phyloP scores from a whole-genome alignment of 257 asterid species.

The Buddleja alternifolia region DNA sequence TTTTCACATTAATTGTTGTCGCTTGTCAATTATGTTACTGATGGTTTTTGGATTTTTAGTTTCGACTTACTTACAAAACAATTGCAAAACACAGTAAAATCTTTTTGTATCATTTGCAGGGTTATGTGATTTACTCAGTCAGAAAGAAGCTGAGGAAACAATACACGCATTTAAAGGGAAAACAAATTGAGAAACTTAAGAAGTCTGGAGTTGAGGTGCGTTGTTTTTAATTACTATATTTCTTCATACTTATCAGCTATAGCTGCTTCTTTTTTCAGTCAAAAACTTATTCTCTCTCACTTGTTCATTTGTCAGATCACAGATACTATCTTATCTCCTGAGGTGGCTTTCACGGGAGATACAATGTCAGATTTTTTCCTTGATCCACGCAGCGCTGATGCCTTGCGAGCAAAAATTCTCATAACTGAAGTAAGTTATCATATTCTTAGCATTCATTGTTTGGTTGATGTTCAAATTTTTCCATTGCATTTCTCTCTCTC shows the following conservation, averaged over 20 bases:
- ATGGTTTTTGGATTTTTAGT: constrained; percentile 13
- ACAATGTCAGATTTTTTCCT: constrained; percentile 78
- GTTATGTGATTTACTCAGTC: constrained; percentile 89
- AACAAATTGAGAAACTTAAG: constrained; percentile 90
- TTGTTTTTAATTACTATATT: neutral
- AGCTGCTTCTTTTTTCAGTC: neutral
- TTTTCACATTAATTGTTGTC: constrained; percentile 13
- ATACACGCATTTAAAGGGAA: constrained; percentile 80
- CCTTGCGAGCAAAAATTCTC: constrained; percentile 91
- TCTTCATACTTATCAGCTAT: constrained; percentile 9
- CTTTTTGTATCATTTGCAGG: constrained; percentile 49
- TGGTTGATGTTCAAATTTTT: neutral
- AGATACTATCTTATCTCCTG: constrained; percentile 86
- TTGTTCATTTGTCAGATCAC: constrained; percentile 66
- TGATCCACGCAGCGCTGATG: constrained; percentile 90
- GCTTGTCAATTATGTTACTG: neutral
- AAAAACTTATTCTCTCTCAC: constrained; percentile 11
- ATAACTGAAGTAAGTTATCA: constrained; percentile 74
- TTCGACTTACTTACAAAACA: neutral
- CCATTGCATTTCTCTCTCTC: neutral
- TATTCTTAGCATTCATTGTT: constrained; percentile 1
- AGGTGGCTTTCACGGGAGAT: constrained; percentile 98
- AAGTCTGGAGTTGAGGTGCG: constrained; percentile 92
- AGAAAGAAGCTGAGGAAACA: constrained; percentile 93
- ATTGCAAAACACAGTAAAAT: neutral